Evolutionary conservation across 495 filamentous ascomycete species (phyloP).

Genomic region (Delitschia confertaspora): DNA sequence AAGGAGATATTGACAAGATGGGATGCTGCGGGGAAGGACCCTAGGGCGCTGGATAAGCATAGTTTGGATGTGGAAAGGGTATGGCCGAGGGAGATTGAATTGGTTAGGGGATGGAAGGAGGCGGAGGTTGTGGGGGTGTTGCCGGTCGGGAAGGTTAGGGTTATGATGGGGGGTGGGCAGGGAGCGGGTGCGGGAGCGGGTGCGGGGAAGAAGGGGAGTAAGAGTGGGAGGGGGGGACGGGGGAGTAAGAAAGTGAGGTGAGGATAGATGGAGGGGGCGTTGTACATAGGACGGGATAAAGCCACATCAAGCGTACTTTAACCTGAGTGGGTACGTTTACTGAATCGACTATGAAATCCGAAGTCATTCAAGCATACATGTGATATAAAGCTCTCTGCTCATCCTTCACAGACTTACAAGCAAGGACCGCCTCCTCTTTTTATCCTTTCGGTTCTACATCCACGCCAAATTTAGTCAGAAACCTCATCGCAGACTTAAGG

Average conservation of each 20-base stretch:
- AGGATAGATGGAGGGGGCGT: neutral
- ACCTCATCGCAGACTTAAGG: too few species aligned
- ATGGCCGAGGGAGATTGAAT: slow-evolving; percentile 71
- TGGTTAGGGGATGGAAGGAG: slow-evolving; percentile 70
- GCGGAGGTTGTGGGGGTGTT: slow-evolving; percentile 73
- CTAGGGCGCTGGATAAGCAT: slow-evolving; percentile 47
- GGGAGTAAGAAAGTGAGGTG: slow-evolving; percentile 34
- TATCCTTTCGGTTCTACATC: too few species aligned
- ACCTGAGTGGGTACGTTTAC: too few species aligned
- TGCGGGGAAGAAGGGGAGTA: slow-evolving; percentile 36
- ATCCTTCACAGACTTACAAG: too few species aligned
- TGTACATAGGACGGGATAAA: too few species aligned
- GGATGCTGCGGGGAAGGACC: slow-evolving; percentile 45
- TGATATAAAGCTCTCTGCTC: too few species aligned
- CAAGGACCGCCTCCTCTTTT: too few species aligned
- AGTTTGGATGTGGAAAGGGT: slow-evolving; percentile 60
- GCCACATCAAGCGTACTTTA: too few species aligned
- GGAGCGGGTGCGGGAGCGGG: slow-evolving; percentile 37
- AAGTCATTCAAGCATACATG: too few species aligned
- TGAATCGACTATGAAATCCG: too few species aligned
- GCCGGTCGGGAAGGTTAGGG: slow-evolving; percentile 76
- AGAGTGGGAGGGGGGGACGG: slow-evolving; percentile 38
- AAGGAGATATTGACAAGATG: slow-evolving; percentile 76
- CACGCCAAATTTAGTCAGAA: too few species aligned
- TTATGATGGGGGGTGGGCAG: slow-evolving; percentile 53